Conservation (phyloP, 1,284 basidiomycete genomes). For the Moesziomyces antarcticus region DNA sequence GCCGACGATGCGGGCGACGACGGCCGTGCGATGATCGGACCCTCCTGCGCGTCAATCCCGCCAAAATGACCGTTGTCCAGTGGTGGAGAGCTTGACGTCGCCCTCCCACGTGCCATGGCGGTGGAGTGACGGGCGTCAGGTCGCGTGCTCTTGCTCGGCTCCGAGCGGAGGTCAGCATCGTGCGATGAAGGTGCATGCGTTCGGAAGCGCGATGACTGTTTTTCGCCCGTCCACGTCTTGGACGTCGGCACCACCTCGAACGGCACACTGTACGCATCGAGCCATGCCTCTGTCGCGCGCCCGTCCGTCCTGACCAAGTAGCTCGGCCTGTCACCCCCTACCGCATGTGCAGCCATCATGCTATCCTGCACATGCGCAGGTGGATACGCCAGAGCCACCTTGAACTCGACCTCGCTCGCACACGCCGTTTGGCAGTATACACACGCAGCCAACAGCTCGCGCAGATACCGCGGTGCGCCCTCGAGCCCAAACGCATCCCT, state of each 20-base stretch:
- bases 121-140: no score
- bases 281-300: conserved; percentile 39
- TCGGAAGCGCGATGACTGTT: conserved; percentile 20
- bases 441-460: conserved; percentile 38
- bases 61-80: no score
- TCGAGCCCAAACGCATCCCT: conserved; percentile 23
- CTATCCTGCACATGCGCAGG: conserved; percentile 33
- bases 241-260: conserved; percentile 30
- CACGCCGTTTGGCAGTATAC: conserved; percentile 18
- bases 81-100: conserved; percentile 4
- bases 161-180: background rate
- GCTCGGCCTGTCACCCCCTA: conserved; percentile 13
- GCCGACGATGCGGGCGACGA: conserved; percentile 32
- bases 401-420: conserved; percentile 12
- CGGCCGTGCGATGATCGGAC: conserved; percentile 36
- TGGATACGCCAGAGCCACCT: conserved; percentile 36
- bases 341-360: conserved; percentile 23
- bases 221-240: conserved; percentile 49
- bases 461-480: conserved; percentile 33
- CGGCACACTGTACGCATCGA: conserved; percentile 26
- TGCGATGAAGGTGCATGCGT: background rate
- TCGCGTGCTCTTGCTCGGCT: no score
- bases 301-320: conserved; percentile 39
- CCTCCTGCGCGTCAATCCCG: background rate
- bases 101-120: background rate